These are phyloP conservation scores for Metschnikowia cerradonensis DNA, from an alignment of 805 yeast genomes.

Conservation along the genomic window DNA sequence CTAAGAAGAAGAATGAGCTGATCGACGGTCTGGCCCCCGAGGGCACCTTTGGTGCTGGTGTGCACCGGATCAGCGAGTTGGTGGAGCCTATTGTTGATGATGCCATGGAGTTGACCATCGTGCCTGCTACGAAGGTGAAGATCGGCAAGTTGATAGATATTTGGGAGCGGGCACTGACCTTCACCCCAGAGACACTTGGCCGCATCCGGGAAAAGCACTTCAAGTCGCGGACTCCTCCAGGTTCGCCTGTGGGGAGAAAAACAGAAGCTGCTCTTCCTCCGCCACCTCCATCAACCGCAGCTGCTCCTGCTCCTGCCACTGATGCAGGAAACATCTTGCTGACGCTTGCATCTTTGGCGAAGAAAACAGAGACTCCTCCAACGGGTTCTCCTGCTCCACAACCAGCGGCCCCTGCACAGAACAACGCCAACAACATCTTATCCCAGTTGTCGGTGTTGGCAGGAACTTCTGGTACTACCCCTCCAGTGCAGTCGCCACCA, in stretches of 20 bases:
- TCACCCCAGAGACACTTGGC: constrained; percentile 52
- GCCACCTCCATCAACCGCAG: constrained; percentile 7
- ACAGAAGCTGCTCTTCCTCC: constrained; percentile 1
- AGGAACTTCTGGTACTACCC: constrained; percentile 11
- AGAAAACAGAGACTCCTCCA: constrained; percentile 32
- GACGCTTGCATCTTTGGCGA: constrained; percentile 64
- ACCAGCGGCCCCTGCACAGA: constrained; percentile 13
- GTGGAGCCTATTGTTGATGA: constrained; percentile 63
- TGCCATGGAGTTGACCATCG: constrained; percentile 51
- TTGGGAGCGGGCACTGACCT: constrained; percentile 86
- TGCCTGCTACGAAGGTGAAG: constrained; percentile 60
- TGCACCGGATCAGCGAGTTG: constrained; percentile 57
- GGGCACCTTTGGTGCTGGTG: constrained; percentile 74
- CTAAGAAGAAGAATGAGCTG: constrained; percentile 50
- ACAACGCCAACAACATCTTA: constrained; percentile 36
- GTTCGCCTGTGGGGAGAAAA: constrained; percentile 44
- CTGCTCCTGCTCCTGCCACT: constrained; percentile 9
- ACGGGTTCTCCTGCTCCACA: constrained; percentile 22
- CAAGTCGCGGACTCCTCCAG: constrained; percentile 66
- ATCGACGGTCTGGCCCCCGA: constrained; percentile 49
- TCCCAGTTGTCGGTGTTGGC: constrained; percentile 43
- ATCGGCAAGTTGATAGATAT: constrained; percentile 82
- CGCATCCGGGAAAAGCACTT: constrained; percentile 58
- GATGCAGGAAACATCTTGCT: constrained; percentile 64
- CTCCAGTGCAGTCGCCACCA: constrained; percentile 15